Evolutionary conservation across 2,329 filamentous ascomycete species (phyloP).

Genomic region (Ascochyta rabiei): DNA sequence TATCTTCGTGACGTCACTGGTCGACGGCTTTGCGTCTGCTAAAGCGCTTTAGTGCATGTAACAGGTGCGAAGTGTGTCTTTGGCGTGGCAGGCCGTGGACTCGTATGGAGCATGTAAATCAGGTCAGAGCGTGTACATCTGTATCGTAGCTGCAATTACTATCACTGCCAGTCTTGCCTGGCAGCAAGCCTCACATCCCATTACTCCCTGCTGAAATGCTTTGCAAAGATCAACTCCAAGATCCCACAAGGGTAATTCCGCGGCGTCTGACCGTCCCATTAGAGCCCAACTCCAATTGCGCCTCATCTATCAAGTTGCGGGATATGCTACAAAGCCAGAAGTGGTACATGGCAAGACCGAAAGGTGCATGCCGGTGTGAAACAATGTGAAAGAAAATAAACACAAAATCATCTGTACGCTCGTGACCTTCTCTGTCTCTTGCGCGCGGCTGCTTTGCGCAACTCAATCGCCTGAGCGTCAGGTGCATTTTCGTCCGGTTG

Average conservation of each 20-base stretch:
- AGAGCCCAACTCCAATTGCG: constrained; percentile 23
- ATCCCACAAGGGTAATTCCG: constrained; percentile 7
- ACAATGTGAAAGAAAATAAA: constrained; percentile 11
- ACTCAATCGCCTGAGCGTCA: constrained; percentile 31
- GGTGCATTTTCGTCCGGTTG: constrained; percentile 32
- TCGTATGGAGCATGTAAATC: background rate
- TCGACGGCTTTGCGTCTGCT: background rate
- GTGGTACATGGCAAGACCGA: constrained; percentile 26
- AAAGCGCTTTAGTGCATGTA: background rate
- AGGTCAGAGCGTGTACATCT: background rate
- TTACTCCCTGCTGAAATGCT: constrained; percentile 30
- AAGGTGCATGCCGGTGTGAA: constrained; percentile 13
- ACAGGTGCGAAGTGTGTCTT: background rate
- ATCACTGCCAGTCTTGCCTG: background rate
- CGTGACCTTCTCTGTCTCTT: constrained; percentile 41
- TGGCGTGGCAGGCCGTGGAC: background rate
- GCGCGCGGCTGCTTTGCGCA: constrained; percentile 36
- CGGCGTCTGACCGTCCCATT: constrained; percentile 7
- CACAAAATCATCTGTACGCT: constrained; percentile 26
- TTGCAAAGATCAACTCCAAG: constrained; percentile 17
- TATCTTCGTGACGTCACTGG: constrained; percentile 1
- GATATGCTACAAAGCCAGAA: constrained; percentile 29
- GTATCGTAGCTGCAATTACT: constrained; percentile 16
- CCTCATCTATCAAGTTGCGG: constrained; percentile 12
- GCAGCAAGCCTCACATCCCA: constrained; percentile 7